Evolutionary conservation across 371 early-diverging fungal genomes (phyloP).

Genomic region (Circinella umbellata): DNA sequence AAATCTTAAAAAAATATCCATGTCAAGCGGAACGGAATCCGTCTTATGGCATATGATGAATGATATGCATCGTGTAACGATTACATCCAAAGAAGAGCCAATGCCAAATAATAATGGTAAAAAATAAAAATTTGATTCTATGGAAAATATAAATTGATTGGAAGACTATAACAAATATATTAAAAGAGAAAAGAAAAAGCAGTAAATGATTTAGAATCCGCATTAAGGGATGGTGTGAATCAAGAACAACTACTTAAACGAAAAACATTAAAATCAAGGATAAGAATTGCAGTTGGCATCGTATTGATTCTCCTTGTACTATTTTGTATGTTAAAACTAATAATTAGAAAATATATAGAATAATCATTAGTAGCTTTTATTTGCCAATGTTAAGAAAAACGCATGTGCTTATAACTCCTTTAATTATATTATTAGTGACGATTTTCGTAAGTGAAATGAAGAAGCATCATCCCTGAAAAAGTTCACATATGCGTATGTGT

Average conservation of each 20-base stretch:
- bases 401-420: too few species aligned
- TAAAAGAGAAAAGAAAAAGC: background rate
- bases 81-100: background rate
- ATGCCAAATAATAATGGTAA: background rate
- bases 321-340: slow-evolving; percentile 2
- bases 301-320: slow-evolving; percentile 5
- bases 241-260: background rate
- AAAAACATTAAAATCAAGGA: background rate
- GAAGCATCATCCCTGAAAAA: slow-evolving; percentile 7
- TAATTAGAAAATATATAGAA: background rate
- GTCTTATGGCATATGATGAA: slow-evolving; percentile 23
- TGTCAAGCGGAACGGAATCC: slow-evolving; percentile 13
- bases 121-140: background rate
- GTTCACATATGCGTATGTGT: background rate
- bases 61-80: slow-evolving; percentile 13
- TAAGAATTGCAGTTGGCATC: background rate
- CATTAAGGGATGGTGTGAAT: background rate
- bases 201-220: background rate
- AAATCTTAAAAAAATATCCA: slow-evolving; percentile 14
- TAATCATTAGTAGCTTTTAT: too few species aligned
- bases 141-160: too few species aligned
- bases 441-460: slow-evolving; percentile 16
- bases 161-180: background rate
- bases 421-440: background rate
- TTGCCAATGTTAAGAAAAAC: too few species aligned